Conservation (phyloP, 306 rosid genomes). For the Acacia crassicarpa region DNA sequence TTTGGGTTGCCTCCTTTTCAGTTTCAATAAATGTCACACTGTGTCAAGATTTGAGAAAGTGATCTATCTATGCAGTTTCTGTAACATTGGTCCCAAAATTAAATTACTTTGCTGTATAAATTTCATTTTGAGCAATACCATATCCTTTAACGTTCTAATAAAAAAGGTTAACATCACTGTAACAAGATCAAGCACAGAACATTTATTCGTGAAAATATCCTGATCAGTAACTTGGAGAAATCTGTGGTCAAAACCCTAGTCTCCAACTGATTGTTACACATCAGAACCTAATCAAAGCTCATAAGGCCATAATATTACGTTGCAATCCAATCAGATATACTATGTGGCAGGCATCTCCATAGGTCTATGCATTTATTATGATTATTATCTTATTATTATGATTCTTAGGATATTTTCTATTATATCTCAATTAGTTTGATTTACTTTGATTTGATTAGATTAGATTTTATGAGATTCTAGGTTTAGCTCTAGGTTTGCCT, state of each 20-base stretch:
- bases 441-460: too few species aligned
- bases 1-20: background rate
- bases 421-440: too few species aligned
- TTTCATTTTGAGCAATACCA: background rate
- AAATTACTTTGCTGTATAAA: background rate
- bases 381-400: too few species aligned
- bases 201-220: slow-evolving; percentile 17
- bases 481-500: too few species aligned
- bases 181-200: background rate
- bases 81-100: background rate
- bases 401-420: too few species aligned
- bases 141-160: background rate
- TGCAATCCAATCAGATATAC: background rate
- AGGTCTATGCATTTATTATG: too few species aligned
- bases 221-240: background rate
- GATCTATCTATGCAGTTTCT: background rate
- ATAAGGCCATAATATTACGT: background rate
- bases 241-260: background rate
- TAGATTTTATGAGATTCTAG: too few species aligned
- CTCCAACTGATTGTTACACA: slow-evolving; percentile 3
- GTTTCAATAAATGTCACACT: background rate
- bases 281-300: background rate
- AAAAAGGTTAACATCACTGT: background rate
- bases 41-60: background rate
- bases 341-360: background rate